Conservation (phyloP, 1,284 basidiomycete genomes). For the Agroathelia rolfsii region DNA sequence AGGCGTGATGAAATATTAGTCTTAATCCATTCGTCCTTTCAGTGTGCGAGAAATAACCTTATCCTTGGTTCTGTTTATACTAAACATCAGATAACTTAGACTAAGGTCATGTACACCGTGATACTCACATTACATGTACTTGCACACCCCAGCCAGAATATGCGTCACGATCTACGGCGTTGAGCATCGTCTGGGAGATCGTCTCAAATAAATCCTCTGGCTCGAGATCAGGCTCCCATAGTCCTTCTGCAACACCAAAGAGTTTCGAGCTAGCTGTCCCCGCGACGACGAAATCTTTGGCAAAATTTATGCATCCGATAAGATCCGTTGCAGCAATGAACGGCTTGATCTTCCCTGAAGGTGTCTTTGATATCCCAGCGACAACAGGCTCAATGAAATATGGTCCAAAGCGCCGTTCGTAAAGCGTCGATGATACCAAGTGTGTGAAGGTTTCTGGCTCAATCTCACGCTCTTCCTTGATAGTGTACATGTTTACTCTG, state of each 20-base stretch:
- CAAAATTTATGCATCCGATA: constrained; percentile 92
- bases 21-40: constrained; percentile 89
- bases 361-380: constrained; percentile 78
- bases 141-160: constrained; percentile 95
- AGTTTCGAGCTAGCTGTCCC: constrained; percentile 92
- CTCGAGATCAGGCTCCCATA: constrained; percentile 97
- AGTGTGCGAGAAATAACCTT: constrained; percentile 78
- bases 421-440: constrained; percentile 93
- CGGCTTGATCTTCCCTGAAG: constrained; percentile 69
- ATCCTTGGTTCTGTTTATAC: constrained; percentile 64
- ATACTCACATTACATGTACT: constrained; percentile 89
- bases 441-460: constrained; percentile 95
- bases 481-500: constrained; percentile 98
- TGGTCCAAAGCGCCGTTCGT: constrained; percentile 93
- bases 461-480: constrained; percentile 98
- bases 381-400: constrained; percentile 98
- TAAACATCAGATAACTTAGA: constrained; percentile 6
- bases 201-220: constrained; percentile 98
- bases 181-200: constrained; percentile 92
- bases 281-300: constrained; percentile 95
- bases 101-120: constrained; percentile 7
- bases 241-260: constrained; percentile 94
- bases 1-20: too few species aligned
- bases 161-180: constrained; percentile 93
- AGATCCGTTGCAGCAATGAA: constrained; percentile 96